Evolutionary conservation across 2,329 filamentous ascomycete genomes (phyloP).

Genomic region (Colletotrichum cordylinicola): DNA sequence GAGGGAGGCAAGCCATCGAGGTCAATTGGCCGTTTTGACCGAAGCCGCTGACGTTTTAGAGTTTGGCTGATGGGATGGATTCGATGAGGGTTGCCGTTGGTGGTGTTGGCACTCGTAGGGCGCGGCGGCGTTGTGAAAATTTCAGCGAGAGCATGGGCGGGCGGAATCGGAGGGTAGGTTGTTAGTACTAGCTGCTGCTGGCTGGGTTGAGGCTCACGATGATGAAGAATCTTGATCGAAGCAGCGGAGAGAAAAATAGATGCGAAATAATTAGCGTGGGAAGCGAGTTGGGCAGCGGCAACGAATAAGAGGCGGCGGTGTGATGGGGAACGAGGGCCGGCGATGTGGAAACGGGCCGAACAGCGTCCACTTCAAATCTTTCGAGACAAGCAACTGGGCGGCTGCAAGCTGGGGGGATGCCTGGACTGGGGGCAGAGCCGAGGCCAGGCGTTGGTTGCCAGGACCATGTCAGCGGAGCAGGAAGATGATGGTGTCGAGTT

Average conservation of each 20-base stretch:
- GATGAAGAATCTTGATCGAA: neutral
- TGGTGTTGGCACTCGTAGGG: neutral
- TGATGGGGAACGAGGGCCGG: neutral
- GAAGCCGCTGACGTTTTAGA: neutral
- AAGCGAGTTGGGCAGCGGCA: neutral
- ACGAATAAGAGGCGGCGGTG: neutral
- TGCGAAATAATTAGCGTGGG: slow-evolving; percentile 11
- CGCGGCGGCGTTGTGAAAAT: neutral
- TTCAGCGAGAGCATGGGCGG: neutral
- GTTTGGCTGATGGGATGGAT: neutral
- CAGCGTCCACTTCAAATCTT: neutral
- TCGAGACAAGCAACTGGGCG: neutral
- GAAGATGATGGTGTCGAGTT: neutral
- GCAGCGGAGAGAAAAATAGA: neutral
- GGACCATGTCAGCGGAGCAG: neutral
- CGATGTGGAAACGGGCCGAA: slow-evolving; percentile 16
- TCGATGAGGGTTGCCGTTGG: neutral
- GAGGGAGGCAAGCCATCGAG: neutral
- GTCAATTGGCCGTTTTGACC: neutral
- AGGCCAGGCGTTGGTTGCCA: neutral
- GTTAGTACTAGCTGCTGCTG: neutral
- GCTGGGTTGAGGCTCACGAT: neutral
- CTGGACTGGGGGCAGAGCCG: neutral
- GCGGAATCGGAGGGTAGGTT: neutral
- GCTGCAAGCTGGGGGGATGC: neutral